Evolutionary conservation across 345 rosid genomes (phyloP), one percentile per base, ranked within the genome.

Genomic region (Pistacia atlantica): DNA sequence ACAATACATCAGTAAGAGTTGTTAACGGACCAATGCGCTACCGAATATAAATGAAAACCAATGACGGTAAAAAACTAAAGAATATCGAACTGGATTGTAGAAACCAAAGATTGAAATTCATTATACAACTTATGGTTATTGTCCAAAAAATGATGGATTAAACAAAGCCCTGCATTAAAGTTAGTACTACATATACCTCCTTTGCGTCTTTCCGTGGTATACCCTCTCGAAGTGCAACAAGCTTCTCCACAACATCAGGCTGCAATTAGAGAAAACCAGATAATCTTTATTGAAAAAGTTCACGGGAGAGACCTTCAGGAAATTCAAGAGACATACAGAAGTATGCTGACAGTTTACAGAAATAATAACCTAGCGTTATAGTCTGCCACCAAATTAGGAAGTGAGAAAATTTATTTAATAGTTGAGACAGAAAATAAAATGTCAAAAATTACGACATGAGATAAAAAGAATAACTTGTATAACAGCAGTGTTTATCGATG

Each of bases 221-320:
- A 67, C 99, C 99, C 84, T 97, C 98, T 75, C 98, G 92, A 42
- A 93, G 77, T 81, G 86, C 89, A 38, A 97, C 99, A 84, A 97
- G 97, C 89, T 91, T 97, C 89, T 97, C 99, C 52, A 97, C 99
- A 8, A 97, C 98, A 69, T 94, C 99, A 17, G 91, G 92, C 99
- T 97, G 94, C 66, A 72, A 78, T 78, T 63, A 2, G 18, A 18
- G 42, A 78, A 63, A 17, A 28, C 12, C 38, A n/a, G 42, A 55
- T 48, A 55, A 46, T 16, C 11, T 65, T 75, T 48, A 68, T 59
- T 45, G n/a, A 17, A 46, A n/a, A 79, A 12, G 22, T 54, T 11
- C 11, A 75, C 18, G 25, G 54, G 51, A 72, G 35, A 77, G 37
- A 66, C 62, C 18, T 52, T 54, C 25, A 14, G 65, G 22, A 59